These are phyloP conservation scores for Sideroxylon spinosum DNA, from an alignment of 179 eudicot species.

Conservation along the genomic window DNA sequence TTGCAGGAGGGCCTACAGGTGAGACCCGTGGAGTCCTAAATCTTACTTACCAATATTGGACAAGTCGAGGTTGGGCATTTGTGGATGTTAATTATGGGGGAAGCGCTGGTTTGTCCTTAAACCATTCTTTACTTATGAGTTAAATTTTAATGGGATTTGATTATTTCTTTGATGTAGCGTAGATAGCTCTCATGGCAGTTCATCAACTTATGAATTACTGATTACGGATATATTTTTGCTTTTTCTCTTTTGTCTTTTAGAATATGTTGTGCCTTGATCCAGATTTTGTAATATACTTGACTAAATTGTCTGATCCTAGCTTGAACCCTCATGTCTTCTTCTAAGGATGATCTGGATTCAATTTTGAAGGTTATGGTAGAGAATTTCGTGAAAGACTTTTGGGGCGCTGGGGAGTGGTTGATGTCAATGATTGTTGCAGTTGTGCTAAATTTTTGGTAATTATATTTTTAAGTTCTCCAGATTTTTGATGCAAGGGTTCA, in stretches of 20 bases:
- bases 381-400: slow-evolving; percentile 81
- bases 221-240: background rate
- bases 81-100: slow-evolving; percentile 98
- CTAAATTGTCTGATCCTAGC: background rate
- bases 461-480: background rate
- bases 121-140: background rate
- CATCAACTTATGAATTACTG: background rate
- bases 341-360: background rate
- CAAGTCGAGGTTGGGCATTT: slow-evolving; percentile 97
- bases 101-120: slow-evolving; percentile 66
- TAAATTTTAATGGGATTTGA: slow-evolving; percentile 3
- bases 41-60: slow-evolving; percentile 90
- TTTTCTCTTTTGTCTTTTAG: no score
- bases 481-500: slow-evolving; percentile 4
- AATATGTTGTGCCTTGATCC: background rate
- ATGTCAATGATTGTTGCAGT: slow-evolving; percentile 93
- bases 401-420: slow-evolving; percentile 76
- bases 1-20: slow-evolving; percentile 84
- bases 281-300: background rate
- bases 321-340: slow-evolving; percentile 2
- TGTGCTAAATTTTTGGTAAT: slow-evolving; percentile 86
- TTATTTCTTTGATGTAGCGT: background rate
- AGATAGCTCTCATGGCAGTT: background rate
- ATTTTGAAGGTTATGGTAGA: slow-evolving; percentile 80
- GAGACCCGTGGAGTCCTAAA: slow-evolving; percentile 79